phyloP scores from a whole-genome alignment of 2,329 filamentous ascomycete species.

The Pseudogymnoascus sp. region DNA sequence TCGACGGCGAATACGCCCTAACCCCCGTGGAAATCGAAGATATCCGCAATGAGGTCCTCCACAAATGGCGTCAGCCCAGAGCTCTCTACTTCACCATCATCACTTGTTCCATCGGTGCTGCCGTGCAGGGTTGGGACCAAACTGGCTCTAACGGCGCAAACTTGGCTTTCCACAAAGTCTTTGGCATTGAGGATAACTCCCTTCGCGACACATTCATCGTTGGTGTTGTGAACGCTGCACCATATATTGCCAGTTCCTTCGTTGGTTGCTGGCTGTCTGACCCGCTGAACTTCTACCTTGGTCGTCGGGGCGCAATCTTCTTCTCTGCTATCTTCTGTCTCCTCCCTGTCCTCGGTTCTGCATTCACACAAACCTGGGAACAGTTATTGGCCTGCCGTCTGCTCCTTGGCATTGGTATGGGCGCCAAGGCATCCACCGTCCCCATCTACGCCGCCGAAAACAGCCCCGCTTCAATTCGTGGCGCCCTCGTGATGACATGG shows the following conservation, averaged over 20 bases:
- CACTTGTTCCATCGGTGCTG: constrained; percentile 59
- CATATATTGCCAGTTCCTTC: constrained; percentile 43
- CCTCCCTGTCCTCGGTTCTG: constrained; percentile 61
- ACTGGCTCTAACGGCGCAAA: constrained; percentile 48
- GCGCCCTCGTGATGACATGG: constrained; percentile 76
- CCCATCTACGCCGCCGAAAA: constrained; percentile 72
- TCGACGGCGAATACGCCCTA: constrained; percentile 48
- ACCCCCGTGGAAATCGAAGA: constrained; percentile 47
- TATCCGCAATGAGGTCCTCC: constrained; percentile 51
- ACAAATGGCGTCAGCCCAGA: constrained; percentile 57
- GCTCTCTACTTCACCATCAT: constrained; percentile 57
- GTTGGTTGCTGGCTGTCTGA: constrained; percentile 59
- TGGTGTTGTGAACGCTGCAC: constrained; percentile 56
- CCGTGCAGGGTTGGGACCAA: constrained; percentile 38
- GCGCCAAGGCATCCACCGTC: constrained; percentile 59
- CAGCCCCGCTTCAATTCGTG: constrained; percentile 59
- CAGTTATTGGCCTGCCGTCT: constrained; percentile 64
- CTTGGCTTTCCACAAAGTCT: constrained; percentile 36
- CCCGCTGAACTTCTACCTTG: constrained; percentile 52
- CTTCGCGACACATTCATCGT: constrained; percentile 40
- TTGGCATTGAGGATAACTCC: constrained; percentile 37
- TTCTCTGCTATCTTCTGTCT: constrained; percentile 65
- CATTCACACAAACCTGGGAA: constrained; percentile 62
- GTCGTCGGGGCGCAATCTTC: constrained; percentile 62
- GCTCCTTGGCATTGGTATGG: constrained; percentile 69